Conservation (phyloP, 192 early-diverging fungal species). For the Podila verticillata region DNA sequence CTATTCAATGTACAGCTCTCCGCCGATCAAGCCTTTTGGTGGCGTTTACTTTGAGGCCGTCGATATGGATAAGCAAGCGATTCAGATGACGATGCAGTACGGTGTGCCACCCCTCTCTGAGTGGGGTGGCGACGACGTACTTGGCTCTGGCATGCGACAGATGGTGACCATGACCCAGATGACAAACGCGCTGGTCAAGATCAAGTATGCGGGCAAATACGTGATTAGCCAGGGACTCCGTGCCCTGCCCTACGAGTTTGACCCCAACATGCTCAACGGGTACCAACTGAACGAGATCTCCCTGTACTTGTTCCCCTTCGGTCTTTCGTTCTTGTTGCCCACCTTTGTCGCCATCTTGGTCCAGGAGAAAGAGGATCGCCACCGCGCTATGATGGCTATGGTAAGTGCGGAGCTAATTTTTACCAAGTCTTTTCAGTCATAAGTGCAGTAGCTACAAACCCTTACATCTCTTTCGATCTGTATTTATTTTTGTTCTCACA, state of each 20-base stretch:
- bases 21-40: conserved; percentile 16
- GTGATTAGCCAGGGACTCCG: conserved; percentile 30
- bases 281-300: conserved; percentile 11
- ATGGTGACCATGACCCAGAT: conserved; percentile 32
- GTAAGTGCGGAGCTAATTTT: neutral
- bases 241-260: conserved; percentile 21
- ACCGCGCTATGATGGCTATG: conserved; percentile 52
- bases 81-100: conserved; percentile 37
- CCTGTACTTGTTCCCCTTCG: conserved; percentile 23
- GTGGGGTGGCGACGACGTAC: neutral
- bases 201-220: conserved; percentile 26
- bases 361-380: conserved; percentile 43
- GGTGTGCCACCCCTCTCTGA: conserved; percentile 2
- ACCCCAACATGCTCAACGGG: conserved; percentile 2
- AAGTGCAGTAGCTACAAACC: neutral
- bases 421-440: neutral
- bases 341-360: conserved; percentile 45
- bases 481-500: no score
- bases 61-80: neutral
- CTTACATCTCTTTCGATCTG: no score
- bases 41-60: conserved; percentile 8
- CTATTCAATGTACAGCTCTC: neutral
- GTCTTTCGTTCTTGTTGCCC: conserved; percentile 35
- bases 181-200: conserved; percentile 26
- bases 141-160: conserved; percentile 20